Base-by-base conservation (phyloP, 1,139 yeast genomes). In the Candida smagusa region DNA sequence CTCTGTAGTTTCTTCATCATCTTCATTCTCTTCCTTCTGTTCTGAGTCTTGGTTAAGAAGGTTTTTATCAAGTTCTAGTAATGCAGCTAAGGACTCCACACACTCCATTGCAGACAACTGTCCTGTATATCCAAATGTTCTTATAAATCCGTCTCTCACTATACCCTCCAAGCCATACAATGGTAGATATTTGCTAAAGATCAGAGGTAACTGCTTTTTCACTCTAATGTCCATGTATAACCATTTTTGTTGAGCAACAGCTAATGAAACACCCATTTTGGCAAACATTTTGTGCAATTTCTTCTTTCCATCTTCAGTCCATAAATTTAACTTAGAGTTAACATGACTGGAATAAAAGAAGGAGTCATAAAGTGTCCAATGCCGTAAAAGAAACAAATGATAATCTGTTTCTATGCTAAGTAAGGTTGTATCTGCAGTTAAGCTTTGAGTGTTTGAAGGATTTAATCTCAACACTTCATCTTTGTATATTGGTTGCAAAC, bases 281-380 rank as follows among this genome's bases (percentile, higher is more conserved):
- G 98, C 98, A 64, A 94, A 85, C 74, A 94, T 72, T 52, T 89
- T 89, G 56, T 90, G 95, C 35, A 94, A 66, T 48, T 82, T 77
- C 56, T 87, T 88, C 49, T 83, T 78, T 3, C 98, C 98, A 41
- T 86, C 94, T 53, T 87, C 96, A 16, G 94, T 84, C 92, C 96
- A 94, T 31, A 92, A 65, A 42, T 82, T 81, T 42, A 92, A 68
- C 56, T 89, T 87, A 16, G 97, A 84, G 50, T 90, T 88, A 30
- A 92, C 89, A 54, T 84, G 92, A 44, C 89, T 83, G 21, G 96
- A 88, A 58, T 89, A 94, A 54, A 80, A 78, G 64, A 94, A 89
- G 41, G 97, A 76, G 48, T 92, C 95, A 60, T 92, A 92, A 16
- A 94, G 65, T 4, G 96, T 85, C 87, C 97, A 90, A 59, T 92